Conservation (phyloP, 2,329 filamentous ascomycete species). For the Colletotrichum euphorbiae region DNA sequence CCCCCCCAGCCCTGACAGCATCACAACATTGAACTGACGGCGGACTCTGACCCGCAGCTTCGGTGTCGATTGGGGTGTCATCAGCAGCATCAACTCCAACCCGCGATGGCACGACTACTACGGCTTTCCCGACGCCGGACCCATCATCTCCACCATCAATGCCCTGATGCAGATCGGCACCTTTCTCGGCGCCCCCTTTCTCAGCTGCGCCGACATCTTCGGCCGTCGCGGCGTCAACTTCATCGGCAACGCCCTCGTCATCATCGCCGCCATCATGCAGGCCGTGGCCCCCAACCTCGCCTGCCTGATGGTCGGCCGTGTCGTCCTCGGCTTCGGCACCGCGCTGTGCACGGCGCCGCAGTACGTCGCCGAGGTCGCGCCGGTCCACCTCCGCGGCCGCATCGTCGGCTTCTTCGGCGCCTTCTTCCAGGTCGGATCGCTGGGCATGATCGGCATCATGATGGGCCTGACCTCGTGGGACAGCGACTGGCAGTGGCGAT, state of each 20-base stretch:
- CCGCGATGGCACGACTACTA: conserved; percentile 57
- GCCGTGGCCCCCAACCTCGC: conserved; percentile 50
- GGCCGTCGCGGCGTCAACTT: conserved; percentile 63
- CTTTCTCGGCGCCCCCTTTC: conserved; percentile 61
- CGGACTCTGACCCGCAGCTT: conserved; percentile 41
- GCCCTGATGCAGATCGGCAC: conserved; percentile 60
- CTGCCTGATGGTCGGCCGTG: conserved; percentile 62
- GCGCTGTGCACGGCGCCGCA: conserved; percentile 46
- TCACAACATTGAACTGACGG: not conserved
- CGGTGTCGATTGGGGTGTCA: conserved; percentile 63
- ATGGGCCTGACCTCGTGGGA: conserved; percentile 53
- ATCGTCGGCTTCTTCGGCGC: conserved; percentile 61
- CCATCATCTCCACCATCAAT: conserved; percentile 57
- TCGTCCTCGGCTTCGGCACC: conserved; percentile 65
- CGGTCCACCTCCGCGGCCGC: conserved; percentile 51
- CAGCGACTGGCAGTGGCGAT: conserved; percentile 52
- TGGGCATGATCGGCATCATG: conserved; percentile 56
- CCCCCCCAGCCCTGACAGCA: not conserved
- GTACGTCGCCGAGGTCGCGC: conserved; percentile 47
- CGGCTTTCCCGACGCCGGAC: conserved; percentile 53
- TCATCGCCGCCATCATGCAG: conserved; percentile 56
- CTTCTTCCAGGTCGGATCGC: conserved; percentile 57
- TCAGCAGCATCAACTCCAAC: conserved; percentile 58
- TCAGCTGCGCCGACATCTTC: conserved; percentile 62
- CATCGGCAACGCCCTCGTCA: conserved; percentile 57